Evolutionary conservation across 2,329 filamentous ascomycete species (phyloP).

Genomic region (Aurifilum marmelostoma): DNA sequence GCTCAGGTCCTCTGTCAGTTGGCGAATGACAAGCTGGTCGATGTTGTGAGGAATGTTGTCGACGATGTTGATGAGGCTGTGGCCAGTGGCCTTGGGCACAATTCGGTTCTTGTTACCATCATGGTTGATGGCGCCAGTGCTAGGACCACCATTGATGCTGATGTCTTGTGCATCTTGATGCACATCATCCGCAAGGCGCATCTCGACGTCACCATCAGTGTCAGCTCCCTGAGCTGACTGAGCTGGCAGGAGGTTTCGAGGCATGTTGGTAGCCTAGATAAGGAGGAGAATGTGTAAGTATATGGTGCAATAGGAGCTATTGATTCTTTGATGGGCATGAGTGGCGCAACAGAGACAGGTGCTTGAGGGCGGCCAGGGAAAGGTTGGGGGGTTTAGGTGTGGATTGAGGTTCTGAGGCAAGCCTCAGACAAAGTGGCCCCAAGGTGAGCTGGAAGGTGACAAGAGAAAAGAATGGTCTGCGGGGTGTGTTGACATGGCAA

Average conservation of each 20-base stretch:
- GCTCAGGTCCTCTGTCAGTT: constrained; percentile 47
- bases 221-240: constrained; percentile 5
- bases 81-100: not conserved
- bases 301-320: not conserved
- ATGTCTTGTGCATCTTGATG: not conserved
- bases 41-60: constrained; percentile 30
- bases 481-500: not conserved
- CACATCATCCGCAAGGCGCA: not conserved
- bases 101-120: not conserved
- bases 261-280: constrained; percentile 5
- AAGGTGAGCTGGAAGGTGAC: not conserved
- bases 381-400: not conserved
- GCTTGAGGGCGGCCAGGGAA: not conserved
- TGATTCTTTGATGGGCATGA: not conserved
- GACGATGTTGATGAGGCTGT: constrained; percentile 24
- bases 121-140: not conserved
- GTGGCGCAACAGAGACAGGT: not conserved
- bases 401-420: too few species aligned
- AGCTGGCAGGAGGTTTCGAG: constrained; percentile 9
- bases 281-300: not conserved
- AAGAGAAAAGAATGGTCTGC: not conserved
- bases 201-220: constrained; percentile 14
- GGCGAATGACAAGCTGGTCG: constrained; percentile 39
- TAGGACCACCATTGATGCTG: not conserved
- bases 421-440: too few species aligned